These are phyloP conservation scores for Dichomitus squalens DNA, from an alignment of 1,284 basidiomycete species.

Conservation along the genomic window DNA sequence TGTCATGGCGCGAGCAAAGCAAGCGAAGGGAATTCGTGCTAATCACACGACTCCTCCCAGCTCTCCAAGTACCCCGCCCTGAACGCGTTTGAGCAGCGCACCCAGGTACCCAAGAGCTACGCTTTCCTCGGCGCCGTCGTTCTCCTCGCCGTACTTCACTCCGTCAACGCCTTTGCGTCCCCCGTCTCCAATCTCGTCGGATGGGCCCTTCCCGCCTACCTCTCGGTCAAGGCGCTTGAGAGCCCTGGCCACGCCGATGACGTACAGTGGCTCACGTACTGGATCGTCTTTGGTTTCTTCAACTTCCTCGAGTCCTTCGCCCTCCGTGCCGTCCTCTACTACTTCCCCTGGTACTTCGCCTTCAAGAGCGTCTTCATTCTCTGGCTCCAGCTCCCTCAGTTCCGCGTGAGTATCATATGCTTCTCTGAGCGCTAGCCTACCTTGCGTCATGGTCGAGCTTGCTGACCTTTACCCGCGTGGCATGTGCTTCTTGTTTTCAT, in stretches of 20 bases:
- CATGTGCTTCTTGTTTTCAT: conserved; percentile 12
- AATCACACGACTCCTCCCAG: conserved; percentile 43
- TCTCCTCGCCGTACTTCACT: conserved; percentile 71
- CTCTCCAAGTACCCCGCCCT: conserved; percentile 91
- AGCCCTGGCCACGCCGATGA: conserved; percentile 73
- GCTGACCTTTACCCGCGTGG: conserved; percentile 9
- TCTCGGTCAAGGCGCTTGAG: conserved; percentile 87
- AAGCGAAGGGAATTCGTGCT: background rate
- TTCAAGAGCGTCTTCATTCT: conserved; percentile 89
- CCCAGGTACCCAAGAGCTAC: conserved; percentile 93
- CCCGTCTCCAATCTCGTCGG: conserved; percentile 86
- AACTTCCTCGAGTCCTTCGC: conserved; percentile 83
- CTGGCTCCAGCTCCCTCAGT: conserved; percentile 83
- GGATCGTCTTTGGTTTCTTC: conserved; percentile 87
- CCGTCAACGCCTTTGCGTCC: conserved; percentile 80
- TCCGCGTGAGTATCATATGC: conserved; percentile 61
- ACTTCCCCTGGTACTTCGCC: conserved; percentile 87
- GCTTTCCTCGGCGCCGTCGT: conserved; percentile 76
- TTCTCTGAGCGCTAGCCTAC: conserved; percentile 2
- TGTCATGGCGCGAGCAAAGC: background rate
- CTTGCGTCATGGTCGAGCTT: conserved; percentile 12
- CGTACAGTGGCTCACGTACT: conserved; percentile 89
- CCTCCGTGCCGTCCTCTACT: conserved; percentile 75
- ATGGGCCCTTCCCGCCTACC: conserved; percentile 82
- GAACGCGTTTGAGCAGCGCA: conserved; percentile 84